A percentile compares a stretch with the other conserved stretches of the same genome.
phyloP scores from a whole-genome alignment of 1,284 basidiomycete genomes.

The Amylostereum areolatum region DNA sequence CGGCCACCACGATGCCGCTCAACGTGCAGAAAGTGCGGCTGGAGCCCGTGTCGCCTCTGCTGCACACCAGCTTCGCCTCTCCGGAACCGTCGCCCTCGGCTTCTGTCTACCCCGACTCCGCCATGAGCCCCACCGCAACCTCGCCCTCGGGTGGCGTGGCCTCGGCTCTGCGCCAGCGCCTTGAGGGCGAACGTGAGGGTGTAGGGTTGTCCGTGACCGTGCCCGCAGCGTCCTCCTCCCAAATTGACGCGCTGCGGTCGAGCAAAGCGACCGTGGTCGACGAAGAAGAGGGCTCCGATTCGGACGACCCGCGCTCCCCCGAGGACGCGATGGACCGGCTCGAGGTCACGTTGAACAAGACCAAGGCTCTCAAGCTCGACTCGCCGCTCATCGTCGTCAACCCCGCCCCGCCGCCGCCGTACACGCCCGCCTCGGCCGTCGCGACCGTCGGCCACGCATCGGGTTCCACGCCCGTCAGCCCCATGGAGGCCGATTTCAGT shows the following conservation, averaged over 20 bases:
- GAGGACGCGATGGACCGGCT: background rate
- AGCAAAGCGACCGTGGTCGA: conserved; percentile 28
- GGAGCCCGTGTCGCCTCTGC: conserved; percentile 10
- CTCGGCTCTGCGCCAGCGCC: conserved; percentile 27
- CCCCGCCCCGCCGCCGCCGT: conserved; percentile 20
- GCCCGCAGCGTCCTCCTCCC: no score
- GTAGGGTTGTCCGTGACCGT: no score
- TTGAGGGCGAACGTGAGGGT: conserved; percentile 29
- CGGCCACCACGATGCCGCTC: background rate
- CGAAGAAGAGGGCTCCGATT: conserved; percentile 30
- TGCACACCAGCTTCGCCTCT: conserved; percentile 10
- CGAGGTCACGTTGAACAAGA: conserved; percentile 16
- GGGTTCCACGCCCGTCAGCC: conserved; percentile 5
- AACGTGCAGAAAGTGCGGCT: no score
- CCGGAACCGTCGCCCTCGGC: no score
- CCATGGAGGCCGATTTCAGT: no score
- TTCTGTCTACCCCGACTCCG: no score
- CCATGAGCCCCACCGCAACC: no score
- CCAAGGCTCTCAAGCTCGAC: conserved; percentile 6
- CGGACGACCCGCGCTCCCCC: conserved; percentile 2
- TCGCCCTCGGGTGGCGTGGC: conserved; percentile 22
- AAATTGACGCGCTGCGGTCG: no score
- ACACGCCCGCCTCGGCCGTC: conserved; percentile 14
- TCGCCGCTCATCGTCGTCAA: conserved; percentile 18
- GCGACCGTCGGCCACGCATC: conserved; percentile 4